These are phyloP conservation scores for Colletotrichum horii DNA, from an alignment of 2,329 filamentous ascomycete species.

Conservation along the genomic window DNA sequence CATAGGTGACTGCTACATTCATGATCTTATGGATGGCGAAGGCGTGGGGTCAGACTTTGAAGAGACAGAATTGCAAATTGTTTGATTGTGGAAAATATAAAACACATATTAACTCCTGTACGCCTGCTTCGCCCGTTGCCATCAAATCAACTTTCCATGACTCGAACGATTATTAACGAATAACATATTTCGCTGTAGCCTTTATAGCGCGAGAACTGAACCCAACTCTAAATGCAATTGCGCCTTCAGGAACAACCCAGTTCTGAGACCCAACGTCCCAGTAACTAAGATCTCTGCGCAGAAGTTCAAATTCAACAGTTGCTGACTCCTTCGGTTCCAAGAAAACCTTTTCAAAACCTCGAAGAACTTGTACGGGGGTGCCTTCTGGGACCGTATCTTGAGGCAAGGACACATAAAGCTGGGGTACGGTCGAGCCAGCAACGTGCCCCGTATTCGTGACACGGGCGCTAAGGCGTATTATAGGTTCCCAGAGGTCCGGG, in stretches of 20 bases:
- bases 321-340: slow-evolving; percentile 52
- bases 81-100: not conserved
- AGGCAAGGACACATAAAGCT: slow-evolving; percentile 59
- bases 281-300: slow-evolving; percentile 68
- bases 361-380: slow-evolving; percentile 60
- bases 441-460: slow-evolving; percentile 69
- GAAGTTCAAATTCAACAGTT: slow-evolving; percentile 58
- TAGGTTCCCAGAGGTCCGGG: slow-evolving; percentile 50
- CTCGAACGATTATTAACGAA: not conserved
- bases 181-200: not conserved
- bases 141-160: not conserved
- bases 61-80: not conserved
- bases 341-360: slow-evolving; percentile 68
- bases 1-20: not conserved
- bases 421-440: slow-evolving; percentile 68
- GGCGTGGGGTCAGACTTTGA: not conserved
- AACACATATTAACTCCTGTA: rapidly evolving
- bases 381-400: slow-evolving; percentile 21
- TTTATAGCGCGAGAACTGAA: slow-evolving; percentile 11
- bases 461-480: slow-evolving; percentile 58
- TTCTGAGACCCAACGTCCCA: slow-evolving; percentile 66
- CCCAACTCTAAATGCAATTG: slow-evolving; percentile 47
- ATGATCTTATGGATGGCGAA: not conserved
- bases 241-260: slow-evolving; percentile 59
- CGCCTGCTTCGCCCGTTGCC: not conserved